Conservation (phyloP, 75 land plant species). For the Larix kaempferi region DNA sequence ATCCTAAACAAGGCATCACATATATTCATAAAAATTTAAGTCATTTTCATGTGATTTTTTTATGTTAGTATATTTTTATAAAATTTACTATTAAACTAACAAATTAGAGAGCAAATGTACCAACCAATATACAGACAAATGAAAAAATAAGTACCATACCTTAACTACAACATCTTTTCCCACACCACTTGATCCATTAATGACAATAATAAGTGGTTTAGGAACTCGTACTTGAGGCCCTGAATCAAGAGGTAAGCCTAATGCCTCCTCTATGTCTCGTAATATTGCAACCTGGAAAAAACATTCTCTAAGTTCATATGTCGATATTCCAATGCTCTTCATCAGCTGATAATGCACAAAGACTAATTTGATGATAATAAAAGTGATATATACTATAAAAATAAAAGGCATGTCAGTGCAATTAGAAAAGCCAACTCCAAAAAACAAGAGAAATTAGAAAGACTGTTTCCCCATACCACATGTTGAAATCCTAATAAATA, state of each 20-base stretch:
- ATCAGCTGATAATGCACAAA: too few relatives aligned
- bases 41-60: background rate
- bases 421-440: too few relatives aligned
- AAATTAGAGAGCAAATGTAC: background rate
- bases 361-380: too few relatives aligned
- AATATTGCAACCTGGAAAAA: conserved; percentile 32
- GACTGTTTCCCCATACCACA: too few relatives aligned
- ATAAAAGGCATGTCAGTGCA: too few relatives aligned
- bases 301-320: too few relatives aligned
- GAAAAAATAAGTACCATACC: conserved; percentile 22
- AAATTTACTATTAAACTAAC: background rate
- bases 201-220: conserved; percentile 76
- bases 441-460: too few relatives aligned
- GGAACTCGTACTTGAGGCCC: conserved; percentile 50
- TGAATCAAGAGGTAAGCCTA: conserved; percentile 54
- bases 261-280: conserved; percentile 63
- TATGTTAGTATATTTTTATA: background rate
- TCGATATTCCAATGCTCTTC: too few relatives aligned
- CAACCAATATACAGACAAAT: background rate
- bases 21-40: background rate
- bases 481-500: too few relatives aligned
- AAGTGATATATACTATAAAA: too few relatives aligned
- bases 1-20: background rate
- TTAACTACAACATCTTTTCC: conserved; percentile 98
- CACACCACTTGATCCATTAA: conserved; percentile 97